Base-by-base conservation (phyloP, 2,329 filamentous ascomycete species). In the Colletotrichum cuscutae region DNA sequence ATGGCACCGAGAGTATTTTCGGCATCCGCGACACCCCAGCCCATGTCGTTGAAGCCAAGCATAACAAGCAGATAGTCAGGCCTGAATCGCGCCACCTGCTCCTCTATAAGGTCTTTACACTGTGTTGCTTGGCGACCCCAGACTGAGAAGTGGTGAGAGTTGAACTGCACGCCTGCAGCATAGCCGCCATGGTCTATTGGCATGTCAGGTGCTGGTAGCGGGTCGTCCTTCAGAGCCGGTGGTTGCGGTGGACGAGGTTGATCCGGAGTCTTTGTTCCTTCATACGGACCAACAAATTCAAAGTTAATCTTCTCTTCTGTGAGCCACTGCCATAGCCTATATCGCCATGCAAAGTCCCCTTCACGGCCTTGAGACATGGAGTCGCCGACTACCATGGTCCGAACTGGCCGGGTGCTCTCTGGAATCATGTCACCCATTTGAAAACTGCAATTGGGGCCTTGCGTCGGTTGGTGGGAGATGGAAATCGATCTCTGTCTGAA, bases 261-360 rank as follows among this genome's bases (percentile, higher is more conserved):
- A 6, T 64, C 59, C 19, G 67, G 75, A 7, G 76, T 74, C 4
- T 76, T 69, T 11, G 82, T 83, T 57, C 82, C 82, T n/a, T 68
- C 78, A 74, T 80, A 84, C 3, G 81, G 82, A 12, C 83, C 83
- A 13, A 81, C 80, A 61, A 83, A 82, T 13, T 76, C 62, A 12
- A 79, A 75, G 54, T 72, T 35, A 37, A 80, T 64, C 5, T 65
- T 37, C 28, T 80, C 72, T 15, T 61, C 52, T 2, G 72, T 72
- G 63, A 84, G 78, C 83, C 83, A 86, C 60, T 84, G 68, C 79
- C 80, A 84, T 13, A 86, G 74, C 5, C 83, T 79, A 63, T 82
- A 86, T 9, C 84, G 79, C 84, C 84, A 85, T 11, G 83, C 85
- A 64, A 78, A 83, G 72, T 85, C 83, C 35, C 81, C 82, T 68